These are phyloP conservation scores for Coniochaeta sp. DNA, from an alignment of 2,329 filamentous ascomycete species.

Conservation along the genomic window DNA sequence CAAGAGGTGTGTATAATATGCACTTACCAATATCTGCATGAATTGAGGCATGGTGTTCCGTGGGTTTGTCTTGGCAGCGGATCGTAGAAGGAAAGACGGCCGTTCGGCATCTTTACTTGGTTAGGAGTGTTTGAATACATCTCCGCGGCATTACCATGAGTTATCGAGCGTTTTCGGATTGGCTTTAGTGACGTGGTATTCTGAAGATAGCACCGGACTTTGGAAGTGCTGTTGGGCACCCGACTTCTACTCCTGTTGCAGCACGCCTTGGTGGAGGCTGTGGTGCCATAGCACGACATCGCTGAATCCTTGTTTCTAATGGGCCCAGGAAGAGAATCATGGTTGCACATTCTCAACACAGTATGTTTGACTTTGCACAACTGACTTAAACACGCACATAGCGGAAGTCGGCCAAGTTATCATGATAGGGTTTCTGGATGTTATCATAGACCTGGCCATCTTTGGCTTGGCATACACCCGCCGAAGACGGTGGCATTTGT, in stretches of 20 bases:
- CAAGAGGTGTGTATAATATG: neutral
- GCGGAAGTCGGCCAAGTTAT: neutral
- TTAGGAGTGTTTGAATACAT: neutral
- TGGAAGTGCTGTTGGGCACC: neutral
- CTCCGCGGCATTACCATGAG: neutral
- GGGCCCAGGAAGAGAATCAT: neutral
- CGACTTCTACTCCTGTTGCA: neutral
- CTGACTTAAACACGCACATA: neutral
- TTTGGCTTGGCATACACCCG: neutral
- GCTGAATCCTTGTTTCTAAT: neutral
- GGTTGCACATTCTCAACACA: too few species aligned
- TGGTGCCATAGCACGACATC: neutral
- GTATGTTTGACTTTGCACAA: too few species aligned
- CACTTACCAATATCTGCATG: neutral
- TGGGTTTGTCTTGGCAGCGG: neutral
- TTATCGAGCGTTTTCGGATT: neutral
- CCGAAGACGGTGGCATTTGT: neutral
- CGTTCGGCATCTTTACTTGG: neutral
- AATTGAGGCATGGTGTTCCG: neutral
- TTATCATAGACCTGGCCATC: too few species aligned
- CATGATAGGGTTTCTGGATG: neutral
- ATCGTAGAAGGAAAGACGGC: neutral
- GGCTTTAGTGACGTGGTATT: neutral
- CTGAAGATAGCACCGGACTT: neutral
- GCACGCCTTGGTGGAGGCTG: neutral